phyloP scores from a whole-genome alignment of 805 yeast species.

The Saccharomycopsis babjevae region DNA sequence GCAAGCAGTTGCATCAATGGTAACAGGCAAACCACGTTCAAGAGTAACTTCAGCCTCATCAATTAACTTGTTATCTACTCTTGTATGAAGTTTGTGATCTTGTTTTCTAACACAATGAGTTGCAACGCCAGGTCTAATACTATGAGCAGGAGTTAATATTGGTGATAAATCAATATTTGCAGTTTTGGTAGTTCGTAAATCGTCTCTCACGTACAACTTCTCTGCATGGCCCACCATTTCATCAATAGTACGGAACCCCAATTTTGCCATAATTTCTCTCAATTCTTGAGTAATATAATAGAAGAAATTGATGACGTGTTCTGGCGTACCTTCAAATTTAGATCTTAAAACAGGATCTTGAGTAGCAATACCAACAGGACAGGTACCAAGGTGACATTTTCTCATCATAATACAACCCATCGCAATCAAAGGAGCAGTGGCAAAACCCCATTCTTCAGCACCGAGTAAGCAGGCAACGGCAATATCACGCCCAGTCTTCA shows the following conservation, averaged over 20 bases:
- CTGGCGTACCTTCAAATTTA: conserved; percentile 94
- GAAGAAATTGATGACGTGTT: conserved; percentile 95
- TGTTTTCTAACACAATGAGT: conserved; percentile 87
- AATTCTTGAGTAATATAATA: conserved; percentile 89
- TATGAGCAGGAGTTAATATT: conserved; percentile 91
- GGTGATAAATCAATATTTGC: conserved; percentile 88
- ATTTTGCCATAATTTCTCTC: conserved; percentile 84
- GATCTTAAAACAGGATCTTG: conserved; percentile 91
- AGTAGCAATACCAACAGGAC: conserved; percentile 98
- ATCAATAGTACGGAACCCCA: conserved; percentile 90
- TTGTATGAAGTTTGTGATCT: conserved; percentile 86
- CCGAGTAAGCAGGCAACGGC: conserved; percentile 94
- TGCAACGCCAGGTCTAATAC: conserved; percentile 93
- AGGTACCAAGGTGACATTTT: conserved; percentile 85
- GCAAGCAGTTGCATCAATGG: conserved; percentile 84
- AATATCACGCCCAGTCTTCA: conserved; percentile 93
- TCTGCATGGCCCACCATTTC: conserved; percentile 99
- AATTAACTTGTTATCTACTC: conserved; percentile 89
- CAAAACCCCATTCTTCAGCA: conserved; percentile 98
- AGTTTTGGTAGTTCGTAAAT: conserved; percentile 78
- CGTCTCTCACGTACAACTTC: conserved; percentile 75
- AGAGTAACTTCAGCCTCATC: conserved; percentile 95
- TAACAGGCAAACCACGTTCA: conserved; percentile 92
- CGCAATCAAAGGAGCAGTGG: conserved; percentile 93
- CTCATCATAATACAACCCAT: conserved; percentile 97